Conservation (phyloP, 192 early-diverging fungal genomes). For the Coemansia sp. region DNA sequence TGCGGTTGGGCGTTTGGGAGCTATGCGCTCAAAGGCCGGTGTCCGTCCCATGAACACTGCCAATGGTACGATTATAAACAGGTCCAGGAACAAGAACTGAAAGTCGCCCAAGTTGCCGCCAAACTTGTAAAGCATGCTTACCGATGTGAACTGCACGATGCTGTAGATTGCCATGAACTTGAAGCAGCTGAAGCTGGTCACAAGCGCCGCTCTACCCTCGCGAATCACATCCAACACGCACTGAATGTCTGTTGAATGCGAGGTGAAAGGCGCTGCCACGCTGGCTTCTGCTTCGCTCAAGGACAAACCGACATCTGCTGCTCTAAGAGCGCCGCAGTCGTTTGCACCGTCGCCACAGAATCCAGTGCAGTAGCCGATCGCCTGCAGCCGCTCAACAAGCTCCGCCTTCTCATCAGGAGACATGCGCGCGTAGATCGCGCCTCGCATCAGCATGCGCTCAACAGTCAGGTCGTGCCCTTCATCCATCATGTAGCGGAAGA, state of each 20-base stretch:
- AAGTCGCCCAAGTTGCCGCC: conserved; percentile 89
- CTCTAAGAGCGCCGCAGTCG: conserved; percentile 95
- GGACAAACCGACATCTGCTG: conserved; percentile 94
- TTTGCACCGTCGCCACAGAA: conserved; percentile 99
- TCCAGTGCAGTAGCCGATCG: conserved; percentile 87
- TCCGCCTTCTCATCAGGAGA: conserved; percentile 98
- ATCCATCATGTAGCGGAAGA: conserved; percentile 94
- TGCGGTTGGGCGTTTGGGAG: conserved; percentile 84
- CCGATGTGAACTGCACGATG: conserved; percentile 95
- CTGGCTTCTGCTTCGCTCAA: conserved; percentile 97
- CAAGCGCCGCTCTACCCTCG: conserved; percentile 93
- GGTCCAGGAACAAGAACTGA: conserved; percentile 95
- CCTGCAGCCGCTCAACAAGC: conserved; percentile 86
- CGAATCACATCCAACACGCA: conserved; percentile 92
- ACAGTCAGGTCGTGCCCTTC: conserved; percentile 61
- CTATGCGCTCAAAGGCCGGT: conserved; percentile 69
- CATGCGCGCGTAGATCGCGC: conserved; percentile 95
- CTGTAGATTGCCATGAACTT: conserved; percentile 99
- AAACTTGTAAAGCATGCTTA: conserved; percentile 87
- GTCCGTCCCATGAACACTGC: conserved; percentile 92
- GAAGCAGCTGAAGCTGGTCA: conserved; percentile 97
- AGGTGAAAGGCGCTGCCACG: conserved; percentile 98
- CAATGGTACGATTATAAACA: conserved; percentile 86
- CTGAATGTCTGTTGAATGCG: conserved; percentile 81
- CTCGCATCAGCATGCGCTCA: conserved; percentile 81